Conservation (phyloP, 768 basidiomycete species). For the Amanita rubescens region DNA sequence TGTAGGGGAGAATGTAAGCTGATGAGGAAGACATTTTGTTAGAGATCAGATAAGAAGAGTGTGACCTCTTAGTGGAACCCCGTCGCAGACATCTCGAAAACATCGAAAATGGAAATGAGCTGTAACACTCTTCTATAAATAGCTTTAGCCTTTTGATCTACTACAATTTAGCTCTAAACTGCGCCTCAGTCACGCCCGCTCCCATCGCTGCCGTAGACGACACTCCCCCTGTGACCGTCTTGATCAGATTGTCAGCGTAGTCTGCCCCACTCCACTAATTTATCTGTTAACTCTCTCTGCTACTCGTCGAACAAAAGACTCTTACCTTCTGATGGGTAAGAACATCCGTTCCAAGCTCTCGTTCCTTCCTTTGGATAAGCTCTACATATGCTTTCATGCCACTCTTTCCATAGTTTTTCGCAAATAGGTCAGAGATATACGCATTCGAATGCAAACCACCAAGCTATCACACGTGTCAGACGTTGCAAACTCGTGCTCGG, state of each 20-base stretch:
- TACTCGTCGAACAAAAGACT: background rate
- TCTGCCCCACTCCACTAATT: conserved; percentile 90
- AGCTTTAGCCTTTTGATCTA: background rate
- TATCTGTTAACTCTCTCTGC: conserved; percentile 12
- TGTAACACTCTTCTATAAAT: background rate
- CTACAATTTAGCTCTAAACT: conserved; percentile 46
- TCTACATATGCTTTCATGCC: conserved; percentile 99
- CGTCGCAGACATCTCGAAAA: background rate
- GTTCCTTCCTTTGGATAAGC: conserved; percentile 85
- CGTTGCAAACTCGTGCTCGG: background rate
- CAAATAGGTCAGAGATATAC: conserved; percentile 93
- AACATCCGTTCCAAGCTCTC: conserved; percentile 92
- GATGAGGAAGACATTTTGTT: conserved; percentile 25
- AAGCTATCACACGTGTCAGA: conserved; percentile 44
- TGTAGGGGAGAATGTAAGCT: conserved; percentile 52
- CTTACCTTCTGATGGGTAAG: conserved; percentile 93
- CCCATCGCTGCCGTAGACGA: conserved; percentile 99
- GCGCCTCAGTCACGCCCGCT: conserved; percentile 86
- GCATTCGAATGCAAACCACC: conserved; percentile 96
- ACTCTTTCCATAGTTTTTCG: conserved; percentile 79
- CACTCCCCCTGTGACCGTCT: conserved; percentile 95
- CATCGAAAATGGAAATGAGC: background rate
- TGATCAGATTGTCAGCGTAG: conserved; percentile 84
- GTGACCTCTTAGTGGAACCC: background rate
- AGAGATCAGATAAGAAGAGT: conserved; percentile 10